Conservation (phyloP, 371 early-diverging fungal species). For the Lichtheimia hyalospora region DNA sequence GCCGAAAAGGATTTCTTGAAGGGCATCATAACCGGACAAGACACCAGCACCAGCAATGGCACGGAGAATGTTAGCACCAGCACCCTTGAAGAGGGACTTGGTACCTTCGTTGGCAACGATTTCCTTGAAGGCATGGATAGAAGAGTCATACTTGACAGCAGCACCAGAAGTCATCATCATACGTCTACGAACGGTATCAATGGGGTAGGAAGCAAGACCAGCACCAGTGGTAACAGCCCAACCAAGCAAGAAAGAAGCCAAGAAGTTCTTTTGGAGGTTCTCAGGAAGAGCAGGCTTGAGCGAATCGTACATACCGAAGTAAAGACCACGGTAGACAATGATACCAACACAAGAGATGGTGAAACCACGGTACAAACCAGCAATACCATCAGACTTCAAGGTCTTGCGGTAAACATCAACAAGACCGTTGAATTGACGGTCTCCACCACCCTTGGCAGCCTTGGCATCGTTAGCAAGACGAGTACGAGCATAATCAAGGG, state of each 20-base stretch:
- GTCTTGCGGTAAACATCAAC: conserved; percentile 77
- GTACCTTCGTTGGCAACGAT: conserved; percentile 73
- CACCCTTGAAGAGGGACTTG: conserved; percentile 83
- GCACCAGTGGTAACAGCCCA: conserved; percentile 77
- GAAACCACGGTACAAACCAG: conserved; percentile 86
- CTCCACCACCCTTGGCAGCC: conserved; percentile 64
- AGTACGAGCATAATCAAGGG: conserved; percentile 86
- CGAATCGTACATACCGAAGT: conserved; percentile 83
- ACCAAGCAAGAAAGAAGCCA: conserved; percentile 68
- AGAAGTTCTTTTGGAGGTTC: conserved; percentile 54
- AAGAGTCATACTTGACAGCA: conserved; percentile 75
- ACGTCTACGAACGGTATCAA: conserved; percentile 90
- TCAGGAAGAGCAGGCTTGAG: conserved; percentile 71
- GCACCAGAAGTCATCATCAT: conserved; percentile 86
- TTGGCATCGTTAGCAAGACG: conserved; percentile 83
- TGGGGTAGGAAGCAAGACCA: conserved; percentile 80
- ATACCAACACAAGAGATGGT: conserved; percentile 76
- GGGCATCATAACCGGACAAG: conserved; percentile 71
- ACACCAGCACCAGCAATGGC: conserved; percentile 82
- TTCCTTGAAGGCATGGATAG: conserved; percentile 67
- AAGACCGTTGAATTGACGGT: conserved; percentile 78
- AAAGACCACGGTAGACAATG: conserved; percentile 80
- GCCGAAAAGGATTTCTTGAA: conserved; percentile 60
- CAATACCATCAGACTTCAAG: conserved; percentile 65
- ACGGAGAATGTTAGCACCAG: conserved; percentile 81